Base-by-base conservation (phyloP, 169 alveolate genomes). In the Plasmodium yoelii region DNA sequence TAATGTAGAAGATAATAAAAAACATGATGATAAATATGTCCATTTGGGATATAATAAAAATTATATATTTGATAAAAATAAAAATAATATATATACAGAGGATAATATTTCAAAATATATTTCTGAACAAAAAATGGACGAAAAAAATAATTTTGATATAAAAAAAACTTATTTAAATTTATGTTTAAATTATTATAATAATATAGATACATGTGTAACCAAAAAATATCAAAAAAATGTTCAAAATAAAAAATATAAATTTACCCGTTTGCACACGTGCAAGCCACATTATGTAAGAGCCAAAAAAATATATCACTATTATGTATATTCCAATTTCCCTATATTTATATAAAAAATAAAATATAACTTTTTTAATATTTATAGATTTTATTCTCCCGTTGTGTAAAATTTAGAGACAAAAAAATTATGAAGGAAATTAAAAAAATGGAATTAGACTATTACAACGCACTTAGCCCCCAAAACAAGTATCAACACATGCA, bases 221-320 rank as follows among this genome's bases (percentile, higher is more conserved):
- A 74, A 74, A 34, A 74, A 74, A 55, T 74, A 74, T 39, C 71
- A 74, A 15, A 74, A 74, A 46, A 74, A 74, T 24, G 74, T 74
- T 2, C 88, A 74, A 61, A 74, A 47, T 55, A 74, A 53, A 53
- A 74, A 59, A 24, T 74, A 74, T 39, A 74, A 61, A 61, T 74
- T 60, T 74, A 74, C 88, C 5, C 74, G 88, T 12, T 65, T 74
- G 22, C 88, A 74, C 47, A 74, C 88, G 4, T 74, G 88, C 42
- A 74, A 74, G 53, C 88, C 88, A 8, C 88, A 74, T 64, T 74
- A 74, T 26, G 88, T 74, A 74, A 34, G 88, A 44, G 44, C 42
- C 51, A 8, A 60, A 57, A 57, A 60, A 15, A 42, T 9, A 22
- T 24, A 6, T 44, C 44, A 69, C 42, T 3, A 34, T 7, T 4